Evolutionary conservation across 1,284 basidiomycete species (phyloP).

Genomic region (Microbotryum silenes-acaulis): DNA sequence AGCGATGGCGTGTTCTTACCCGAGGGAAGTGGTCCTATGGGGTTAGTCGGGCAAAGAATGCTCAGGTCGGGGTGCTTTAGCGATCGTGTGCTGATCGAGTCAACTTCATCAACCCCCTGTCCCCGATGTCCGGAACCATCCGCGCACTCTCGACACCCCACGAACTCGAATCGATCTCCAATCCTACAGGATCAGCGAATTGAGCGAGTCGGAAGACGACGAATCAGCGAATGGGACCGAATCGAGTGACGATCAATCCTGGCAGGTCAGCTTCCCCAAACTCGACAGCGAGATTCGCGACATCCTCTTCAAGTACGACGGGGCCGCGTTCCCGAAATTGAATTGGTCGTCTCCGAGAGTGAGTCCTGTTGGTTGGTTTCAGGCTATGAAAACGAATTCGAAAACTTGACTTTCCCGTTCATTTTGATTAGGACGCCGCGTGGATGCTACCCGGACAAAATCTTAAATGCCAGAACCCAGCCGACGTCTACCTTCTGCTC

Average conservation of each 20-base stretch:
- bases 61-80: background rate
- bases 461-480: conserved; percentile 74
- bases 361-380: conserved; percentile 27
- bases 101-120: too few species aligned
- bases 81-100: conserved; percentile 48
- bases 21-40: conserved; percentile 59
- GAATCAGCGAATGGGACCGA: conserved; percentile 38
- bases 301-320: conserved; percentile 59
- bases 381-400: too few species aligned
- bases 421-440: conserved; percentile 62
- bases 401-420: too few species aligned
- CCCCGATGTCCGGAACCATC: background rate
- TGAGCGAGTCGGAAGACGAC: conserved; percentile 49
- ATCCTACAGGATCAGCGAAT: conserved; percentile 42
- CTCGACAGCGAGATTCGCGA: conserved; percentile 65
- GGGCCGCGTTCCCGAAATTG: conserved; percentile 86
- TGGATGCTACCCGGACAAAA: conserved; percentile 87
- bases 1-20: conserved; percentile 74
- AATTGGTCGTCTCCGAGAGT: conserved; percentile 88
- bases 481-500: conserved; percentile 84
- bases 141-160: background rate
- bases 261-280: conserved; percentile 60
- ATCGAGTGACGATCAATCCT: conserved; percentile 29
- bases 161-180: conserved; percentile 20
- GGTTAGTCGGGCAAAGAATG: conserved; percentile 16